A percentile compares a stretch with the other conserved stretches of the same genome.
These are phyloP conservation scores for Cordyceps farinosa DNA, from an alignment of 2,329 filamentous ascomycete genomes.

Conservation along the genomic window DNA sequence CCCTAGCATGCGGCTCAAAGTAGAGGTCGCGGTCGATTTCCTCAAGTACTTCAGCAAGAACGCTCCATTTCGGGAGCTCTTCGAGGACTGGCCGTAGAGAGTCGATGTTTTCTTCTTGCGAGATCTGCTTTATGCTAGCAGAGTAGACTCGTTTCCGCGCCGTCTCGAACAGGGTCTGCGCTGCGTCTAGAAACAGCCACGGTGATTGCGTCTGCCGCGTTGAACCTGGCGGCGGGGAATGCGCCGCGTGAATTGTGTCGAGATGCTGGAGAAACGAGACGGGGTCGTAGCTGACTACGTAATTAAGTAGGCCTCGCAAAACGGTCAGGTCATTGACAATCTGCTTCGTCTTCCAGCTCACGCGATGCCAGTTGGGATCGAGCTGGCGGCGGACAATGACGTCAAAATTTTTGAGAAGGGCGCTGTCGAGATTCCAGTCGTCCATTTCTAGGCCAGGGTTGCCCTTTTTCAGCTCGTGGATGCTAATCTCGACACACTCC, in stretches of 20 bases:
- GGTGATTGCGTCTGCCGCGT: conserved; percentile 86
- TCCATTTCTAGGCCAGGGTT: conserved; percentile 92
- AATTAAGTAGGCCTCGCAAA: conserved; percentile 77
- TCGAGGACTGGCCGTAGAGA: conserved; percentile 79
- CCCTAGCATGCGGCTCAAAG: conserved; percentile 70
- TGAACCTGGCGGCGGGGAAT: conserved; percentile 82
- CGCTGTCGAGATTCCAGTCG: conserved; percentile 94
- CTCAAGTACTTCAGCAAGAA: conserved; percentile 84
- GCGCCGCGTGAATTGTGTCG: conserved; percentile 88
- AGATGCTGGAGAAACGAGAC: conserved; percentile 90
- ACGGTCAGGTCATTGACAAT: conserved; percentile 88
- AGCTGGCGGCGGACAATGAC: conserved; percentile 82
- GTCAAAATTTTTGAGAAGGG: conserved; percentile 89
- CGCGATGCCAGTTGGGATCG: conserved; percentile 94
- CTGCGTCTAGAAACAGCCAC: conserved; percentile 94
- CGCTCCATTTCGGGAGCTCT: conserved; percentile 89
- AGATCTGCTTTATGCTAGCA: conserved; percentile 55
- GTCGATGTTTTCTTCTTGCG: conserved; percentile 47
- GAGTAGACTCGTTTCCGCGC: conserved; percentile 86
- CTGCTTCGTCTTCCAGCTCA: conserved; percentile 91
- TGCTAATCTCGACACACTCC: conserved; percentile 93
- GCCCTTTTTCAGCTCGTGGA: conserved; percentile 86
- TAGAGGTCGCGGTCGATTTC: conserved; percentile 92
- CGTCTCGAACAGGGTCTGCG: conserved; percentile 88
- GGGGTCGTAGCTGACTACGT: conserved; percentile 78